Evolutionary conservation across 2,329 filamentous ascomycete genomes (phyloP).

Genomic region (Monilinia fructigena): DNA sequence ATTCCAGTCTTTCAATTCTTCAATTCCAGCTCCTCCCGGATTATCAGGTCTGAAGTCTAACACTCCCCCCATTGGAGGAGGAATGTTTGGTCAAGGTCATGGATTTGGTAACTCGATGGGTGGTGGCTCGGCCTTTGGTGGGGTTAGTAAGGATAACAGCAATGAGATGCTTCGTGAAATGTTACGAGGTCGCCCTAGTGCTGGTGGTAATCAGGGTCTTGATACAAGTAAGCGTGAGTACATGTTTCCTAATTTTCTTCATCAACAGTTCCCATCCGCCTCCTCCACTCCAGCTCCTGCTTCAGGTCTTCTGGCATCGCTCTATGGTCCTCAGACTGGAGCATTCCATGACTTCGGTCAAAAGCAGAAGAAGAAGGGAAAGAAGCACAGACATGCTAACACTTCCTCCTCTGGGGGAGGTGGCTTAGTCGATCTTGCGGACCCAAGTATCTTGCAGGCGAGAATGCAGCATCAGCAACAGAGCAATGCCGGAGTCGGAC

Average conservation of each 20-base stretch:
- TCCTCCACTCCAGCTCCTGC: constrained; percentile 83
- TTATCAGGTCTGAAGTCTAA: constrained; percentile 86
- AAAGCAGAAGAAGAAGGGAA: constrained; percentile 99
- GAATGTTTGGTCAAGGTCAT: constrained; percentile 88
- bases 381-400: constrained; percentile 99
- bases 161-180: constrained; percentile 80
- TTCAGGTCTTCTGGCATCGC: constrained; percentile 85
- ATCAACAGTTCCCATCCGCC: constrained; percentile 79
- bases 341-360: constrained; percentile 87
- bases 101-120: constrained; percentile 70
- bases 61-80: constrained; percentile 79
- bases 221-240: constrained; percentile 98
- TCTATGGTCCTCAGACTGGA: constrained; percentile 84
- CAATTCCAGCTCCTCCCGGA: constrained; percentile 80
- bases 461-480: constrained; percentile 88
- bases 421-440: constrained; percentile 99
- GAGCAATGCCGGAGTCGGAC: constrained; percentile 79
- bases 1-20: constrained; percentile 76
- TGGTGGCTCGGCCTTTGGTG: constrained; percentile 58
- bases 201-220: constrained; percentile 68
- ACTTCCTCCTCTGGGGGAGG: constrained; percentile 99
- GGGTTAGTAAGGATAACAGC: constrained; percentile 67
- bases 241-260: constrained; percentile 88
- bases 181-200: constrained; percentile 65
- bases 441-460: constrained; percentile 99